phyloP scores from a whole-genome alignment of 2,329 filamentous ascomycete genomes.

The Monosporascus sp. region DNA sequence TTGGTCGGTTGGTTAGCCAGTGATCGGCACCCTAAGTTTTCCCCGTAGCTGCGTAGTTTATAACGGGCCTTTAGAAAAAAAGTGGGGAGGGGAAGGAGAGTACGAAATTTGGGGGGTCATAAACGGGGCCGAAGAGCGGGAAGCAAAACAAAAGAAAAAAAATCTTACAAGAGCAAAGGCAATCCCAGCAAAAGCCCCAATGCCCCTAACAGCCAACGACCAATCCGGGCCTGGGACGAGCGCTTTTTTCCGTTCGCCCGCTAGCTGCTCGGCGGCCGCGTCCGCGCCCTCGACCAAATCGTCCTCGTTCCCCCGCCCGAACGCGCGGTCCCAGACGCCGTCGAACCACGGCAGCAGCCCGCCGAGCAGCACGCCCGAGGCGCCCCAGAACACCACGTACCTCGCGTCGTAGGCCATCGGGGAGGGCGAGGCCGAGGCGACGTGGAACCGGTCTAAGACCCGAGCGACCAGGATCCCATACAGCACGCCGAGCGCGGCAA shows the following conservation, averaged over 20 bases:
- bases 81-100: not conserved
- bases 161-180: constrained; percentile 68
- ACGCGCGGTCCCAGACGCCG: constrained; percentile 59
- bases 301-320: constrained; percentile 26
- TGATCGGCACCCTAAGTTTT: too few species aligned
- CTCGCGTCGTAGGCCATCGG: constrained; percentile 45
- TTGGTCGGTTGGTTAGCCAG: not conserved
- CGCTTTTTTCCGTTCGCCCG: constrained; percentile 25
- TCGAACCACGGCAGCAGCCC: constrained; percentile 82
- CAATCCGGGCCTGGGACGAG: constrained; percentile 55
- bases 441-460: constrained; percentile 61
- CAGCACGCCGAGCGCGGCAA: constrained; percentile 74
- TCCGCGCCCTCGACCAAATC: constrained; percentile 12
- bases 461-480: constrained; percentile 80
- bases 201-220: constrained; percentile 57
- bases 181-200: constrained; percentile 58
- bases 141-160: not conserved
- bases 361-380: constrained; percentile 72
- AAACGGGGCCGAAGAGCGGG: not conserved
- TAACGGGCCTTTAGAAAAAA: constrained; percentile 5
- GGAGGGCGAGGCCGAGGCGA: constrained; percentile 43
- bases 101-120: too few species aligned
- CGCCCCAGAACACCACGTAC: constrained; percentile 78
- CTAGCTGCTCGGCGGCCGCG: constrained; percentile 14
- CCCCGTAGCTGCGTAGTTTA: too few species aligned